These are phyloP conservation scores for Globisporangium echinulatum DNA, from an alignment of 352 stramenopile species.

Conservation along the genomic window DNA sequence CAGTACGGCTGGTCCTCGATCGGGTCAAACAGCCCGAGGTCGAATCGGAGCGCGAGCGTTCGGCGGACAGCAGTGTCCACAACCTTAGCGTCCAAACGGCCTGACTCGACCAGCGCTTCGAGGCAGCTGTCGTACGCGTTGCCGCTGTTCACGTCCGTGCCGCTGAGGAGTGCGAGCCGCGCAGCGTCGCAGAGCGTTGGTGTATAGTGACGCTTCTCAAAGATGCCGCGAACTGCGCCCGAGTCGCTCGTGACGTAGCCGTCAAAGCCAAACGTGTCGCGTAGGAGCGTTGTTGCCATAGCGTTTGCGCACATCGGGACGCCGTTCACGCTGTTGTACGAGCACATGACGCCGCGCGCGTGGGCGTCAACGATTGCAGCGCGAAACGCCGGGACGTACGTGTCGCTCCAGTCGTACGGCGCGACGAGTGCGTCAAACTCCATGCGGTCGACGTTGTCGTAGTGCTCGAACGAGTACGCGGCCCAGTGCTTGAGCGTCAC, in stretches of 20 bases:
- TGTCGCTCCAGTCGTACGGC: conserved; percentile 89
- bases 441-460: conserved; percentile 65
- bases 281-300: conserved; percentile 61
- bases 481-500: conserved; percentile 94
- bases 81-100: conserved; percentile 28
- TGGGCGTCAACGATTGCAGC: conserved; percentile 74
- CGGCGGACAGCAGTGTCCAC: conserved; percentile 52
- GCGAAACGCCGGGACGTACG: conserved; percentile 86
- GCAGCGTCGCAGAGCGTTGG: conserved; percentile 61
- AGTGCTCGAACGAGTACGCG: conserved; percentile 88
- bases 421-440: conserved; percentile 88
- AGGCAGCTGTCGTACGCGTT: conserved; percentile 78
- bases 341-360: conserved; percentile 92
- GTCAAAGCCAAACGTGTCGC: conserved; percentile 81
- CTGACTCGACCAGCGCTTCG: conserved; percentile 20
- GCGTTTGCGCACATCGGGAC: conserved; percentile 89
- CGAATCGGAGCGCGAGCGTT: conserved; percentile 85
- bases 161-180: conserved; percentile 53
- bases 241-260: conserved; percentile 96
- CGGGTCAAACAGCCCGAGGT: conserved; percentile 89
- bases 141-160: conserved; percentile 86
- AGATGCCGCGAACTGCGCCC: conserved; percentile 85
- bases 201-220: conserved; percentile 69
- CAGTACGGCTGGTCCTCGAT: conserved; percentile 81
- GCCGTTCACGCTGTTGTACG: conserved; percentile 95